Conservation (phyloP, 805 yeast species). For the Saturnispora galanensis region DNA sequence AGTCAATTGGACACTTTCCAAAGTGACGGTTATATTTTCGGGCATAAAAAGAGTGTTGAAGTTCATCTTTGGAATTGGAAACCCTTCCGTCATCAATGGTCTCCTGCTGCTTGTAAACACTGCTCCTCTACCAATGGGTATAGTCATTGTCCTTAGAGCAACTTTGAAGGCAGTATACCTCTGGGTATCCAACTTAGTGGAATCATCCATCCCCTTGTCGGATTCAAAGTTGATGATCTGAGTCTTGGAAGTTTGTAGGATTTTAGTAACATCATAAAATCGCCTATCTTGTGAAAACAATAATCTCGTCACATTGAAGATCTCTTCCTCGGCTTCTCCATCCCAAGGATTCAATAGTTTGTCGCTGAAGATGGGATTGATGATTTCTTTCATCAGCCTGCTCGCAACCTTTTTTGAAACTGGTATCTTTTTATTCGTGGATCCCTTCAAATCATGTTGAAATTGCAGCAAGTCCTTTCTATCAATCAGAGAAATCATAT, state of each 20-base stretch:
- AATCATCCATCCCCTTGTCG: constrained; percentile 38
- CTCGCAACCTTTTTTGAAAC: constrained; percentile 29
- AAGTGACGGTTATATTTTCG: constrained; percentile 46
- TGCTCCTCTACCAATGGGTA: constrained; percentile 73
- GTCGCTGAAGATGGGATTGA: constrained; percentile 30
- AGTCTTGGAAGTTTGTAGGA: constrained; percentile 59
- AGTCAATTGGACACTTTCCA: constrained; percentile 46
- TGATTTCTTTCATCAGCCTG: constrained; percentile 21
- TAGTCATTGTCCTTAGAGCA: constrained; percentile 62
- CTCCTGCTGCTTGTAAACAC: constrained; percentile 55
- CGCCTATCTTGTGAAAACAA: constrained; percentile 74
- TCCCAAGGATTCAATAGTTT: constrained; percentile 55
- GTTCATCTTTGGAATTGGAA: constrained; percentile 69
- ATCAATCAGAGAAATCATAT: constrained; percentile 49
- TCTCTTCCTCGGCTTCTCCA: constrained; percentile 59
- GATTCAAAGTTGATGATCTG: constrained; percentile 41
- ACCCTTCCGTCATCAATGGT: constrained; percentile 79
- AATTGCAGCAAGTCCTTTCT: constrained; percentile 48
- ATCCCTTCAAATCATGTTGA: constrained; percentile 10
- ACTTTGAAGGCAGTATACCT: constrained; percentile 47
- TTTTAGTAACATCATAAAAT: constrained; percentile 62
- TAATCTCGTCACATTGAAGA: constrained; percentile 55
- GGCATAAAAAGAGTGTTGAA: constrained; percentile 60
- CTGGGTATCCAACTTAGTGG: constrained; percentile 46
- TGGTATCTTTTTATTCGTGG: background rate